These are phyloP conservation scores for Atkinsonella hypoxylon DNA, from an alignment of 2,329 filamentous ascomycete genomes.

Conservation along the genomic window DNA sequence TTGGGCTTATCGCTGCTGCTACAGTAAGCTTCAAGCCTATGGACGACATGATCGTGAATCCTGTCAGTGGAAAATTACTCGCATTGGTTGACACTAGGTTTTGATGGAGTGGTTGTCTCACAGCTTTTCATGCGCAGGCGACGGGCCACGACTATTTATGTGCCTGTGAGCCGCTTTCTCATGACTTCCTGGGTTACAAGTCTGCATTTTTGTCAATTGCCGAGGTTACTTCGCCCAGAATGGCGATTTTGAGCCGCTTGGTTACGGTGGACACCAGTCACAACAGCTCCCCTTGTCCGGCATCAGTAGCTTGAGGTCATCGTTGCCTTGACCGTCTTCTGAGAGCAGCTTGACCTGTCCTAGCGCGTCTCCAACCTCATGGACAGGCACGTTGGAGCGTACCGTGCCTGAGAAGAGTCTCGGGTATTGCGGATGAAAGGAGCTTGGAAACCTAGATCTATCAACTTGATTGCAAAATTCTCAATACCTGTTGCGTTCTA, in stretches of 20 bases:
- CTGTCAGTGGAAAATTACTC: neutral
- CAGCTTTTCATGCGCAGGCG: too few species aligned
- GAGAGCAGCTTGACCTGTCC: neutral
- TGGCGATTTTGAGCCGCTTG: neutral
- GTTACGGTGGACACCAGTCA: neutral
- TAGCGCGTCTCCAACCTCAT: neutral
- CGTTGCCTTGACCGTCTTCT: neutral
- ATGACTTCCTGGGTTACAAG: neutral
- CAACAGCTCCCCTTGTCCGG: neutral
- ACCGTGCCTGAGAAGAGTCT: neutral
- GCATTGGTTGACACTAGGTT: neutral
- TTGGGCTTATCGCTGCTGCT: neutral
- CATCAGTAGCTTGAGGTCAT: neutral
- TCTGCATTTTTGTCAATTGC: neutral
- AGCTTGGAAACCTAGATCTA: neutral
- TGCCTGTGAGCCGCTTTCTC: neutral
- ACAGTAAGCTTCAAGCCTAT: neutral
- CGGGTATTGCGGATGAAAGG: neutral
- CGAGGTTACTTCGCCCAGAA: neutral
- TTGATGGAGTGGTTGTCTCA: too few species aligned
- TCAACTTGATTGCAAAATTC: neutral
- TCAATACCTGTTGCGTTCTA: too few species aligned
- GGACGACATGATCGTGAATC: neutral
- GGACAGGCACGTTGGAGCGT: neutral
- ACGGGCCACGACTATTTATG: too few species aligned